A percentile compares a stretch with the other conserved stretches of the same genome.
phyloP scores from a whole-genome alignment of 1,284 basidiomycete genomes.

The Apiotrichum brassicae region DNA sequence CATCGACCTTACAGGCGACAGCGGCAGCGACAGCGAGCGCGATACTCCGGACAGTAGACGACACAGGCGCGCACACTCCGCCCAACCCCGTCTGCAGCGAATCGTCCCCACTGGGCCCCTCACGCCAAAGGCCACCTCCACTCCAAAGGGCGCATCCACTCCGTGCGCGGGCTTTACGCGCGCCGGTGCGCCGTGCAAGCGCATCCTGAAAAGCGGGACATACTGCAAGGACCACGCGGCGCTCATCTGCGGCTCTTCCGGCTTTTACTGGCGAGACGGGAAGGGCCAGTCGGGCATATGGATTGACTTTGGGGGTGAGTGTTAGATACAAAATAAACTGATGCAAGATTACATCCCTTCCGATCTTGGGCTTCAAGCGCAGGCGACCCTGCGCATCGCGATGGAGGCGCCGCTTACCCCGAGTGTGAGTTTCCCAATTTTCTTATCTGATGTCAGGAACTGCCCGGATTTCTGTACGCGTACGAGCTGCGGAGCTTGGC shows the following conservation, averaged over 20 bases:
- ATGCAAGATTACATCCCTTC: conserved; percentile 34
- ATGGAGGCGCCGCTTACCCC: too few species aligned
- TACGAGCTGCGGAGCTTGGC: conserved; percentile 43
- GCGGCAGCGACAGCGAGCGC: conserved; percentile 1
- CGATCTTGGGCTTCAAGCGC: conserved; percentile 43
- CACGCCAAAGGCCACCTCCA: neutral
- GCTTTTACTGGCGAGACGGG: conserved; percentile 39
- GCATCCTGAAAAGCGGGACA: conserved; percentile 32
- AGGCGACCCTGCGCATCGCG: conserved; percentile 40
- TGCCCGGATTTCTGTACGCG: conserved; percentile 42
- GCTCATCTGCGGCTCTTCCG: conserved; percentile 37
- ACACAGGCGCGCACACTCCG: neutral
- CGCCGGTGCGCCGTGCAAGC: conserved; percentile 40
- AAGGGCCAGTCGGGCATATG: conserved; percentile 24
- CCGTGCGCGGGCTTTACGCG: conserved; percentile 44
- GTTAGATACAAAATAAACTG: neutral
- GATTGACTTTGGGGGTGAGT: conserved; percentile 40
- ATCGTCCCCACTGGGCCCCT: neutral
- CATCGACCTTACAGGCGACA: conserved; percentile 10
- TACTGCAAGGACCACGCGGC: conserved; percentile 46
- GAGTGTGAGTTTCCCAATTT: too few species aligned
- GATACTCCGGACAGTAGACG: neutral
- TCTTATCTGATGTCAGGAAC: conserved; percentile 32
- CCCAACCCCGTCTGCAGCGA: neutral
- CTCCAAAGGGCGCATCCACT: conserved; percentile 8